Conservation (phyloP, 192 early-diverging fungal species). For the Dissophora globulifera region DNA sequence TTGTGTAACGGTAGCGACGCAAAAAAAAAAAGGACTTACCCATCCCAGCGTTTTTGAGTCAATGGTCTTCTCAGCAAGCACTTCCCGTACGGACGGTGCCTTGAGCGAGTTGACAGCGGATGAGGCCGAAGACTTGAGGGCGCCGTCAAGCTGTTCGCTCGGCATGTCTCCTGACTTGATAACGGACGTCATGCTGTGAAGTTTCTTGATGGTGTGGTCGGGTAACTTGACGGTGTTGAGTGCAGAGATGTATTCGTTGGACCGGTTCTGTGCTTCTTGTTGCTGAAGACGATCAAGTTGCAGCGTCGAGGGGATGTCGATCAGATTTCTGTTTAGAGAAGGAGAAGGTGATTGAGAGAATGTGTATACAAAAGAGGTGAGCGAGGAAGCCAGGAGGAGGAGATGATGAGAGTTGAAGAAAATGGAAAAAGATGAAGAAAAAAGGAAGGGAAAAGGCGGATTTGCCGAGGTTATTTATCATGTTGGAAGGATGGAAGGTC, state of each 20-base stretch:
- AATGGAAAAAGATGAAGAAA: not conserved
- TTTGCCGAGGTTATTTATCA: no score
- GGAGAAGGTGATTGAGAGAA: no score
- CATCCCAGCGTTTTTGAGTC: slow-evolving; percentile 48
- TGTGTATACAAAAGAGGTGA: not conserved
- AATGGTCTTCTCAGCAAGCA: slow-evolving; percentile 45
- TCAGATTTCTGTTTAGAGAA: slow-evolving; percentile 42
- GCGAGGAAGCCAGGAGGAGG: not conserved
- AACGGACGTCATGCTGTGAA: slow-evolving; percentile 47
- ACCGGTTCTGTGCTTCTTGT: slow-evolving; percentile 46
- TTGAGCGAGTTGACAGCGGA: slow-evolving; percentile 38
- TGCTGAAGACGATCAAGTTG: slow-evolving; percentile 49
- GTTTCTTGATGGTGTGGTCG: slow-evolving; percentile 46
- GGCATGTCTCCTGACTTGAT: slow-evolving; percentile 31
- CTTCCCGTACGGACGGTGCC: slow-evolving; percentile 44
- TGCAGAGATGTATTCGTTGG: slow-evolving; percentile 48
- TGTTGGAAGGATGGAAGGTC: no score
- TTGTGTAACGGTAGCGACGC: not conserved
- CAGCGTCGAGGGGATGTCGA: slow-evolving; percentile 49
- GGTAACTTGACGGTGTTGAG: slow-evolving; percentile 53
- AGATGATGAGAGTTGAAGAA: not conserved
- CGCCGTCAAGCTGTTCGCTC: slow-evolving; percentile 6
- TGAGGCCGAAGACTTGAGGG: slow-evolving; percentile 22
- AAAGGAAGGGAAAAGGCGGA: not conserved
- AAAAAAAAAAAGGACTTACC: slow-evolving; percentile 19